phyloP scores from a whole-genome alignment of 192 early-diverging fungal species.

The Glomus cerebriforme region DNA sequence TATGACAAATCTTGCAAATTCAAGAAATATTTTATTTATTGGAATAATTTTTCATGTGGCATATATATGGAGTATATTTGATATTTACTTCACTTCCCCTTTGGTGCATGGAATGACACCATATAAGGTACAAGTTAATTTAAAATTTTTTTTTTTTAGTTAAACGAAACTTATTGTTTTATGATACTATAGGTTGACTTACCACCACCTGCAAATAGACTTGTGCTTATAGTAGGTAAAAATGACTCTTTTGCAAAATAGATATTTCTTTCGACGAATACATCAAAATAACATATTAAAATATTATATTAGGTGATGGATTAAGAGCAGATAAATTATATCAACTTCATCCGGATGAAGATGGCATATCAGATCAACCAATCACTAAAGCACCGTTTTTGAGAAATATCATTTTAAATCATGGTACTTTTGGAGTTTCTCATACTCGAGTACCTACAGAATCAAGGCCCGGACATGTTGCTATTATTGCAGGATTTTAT shows the following conservation, averaged over 20 bases:
- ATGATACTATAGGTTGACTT: conserved; percentile 50
- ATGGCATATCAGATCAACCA: conserved; percentile 36
- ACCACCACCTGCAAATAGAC: conserved; percentile 78
- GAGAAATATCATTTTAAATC: conserved; percentile 56
- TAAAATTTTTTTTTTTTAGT: no score
- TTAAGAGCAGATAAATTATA: conserved; percentile 91
- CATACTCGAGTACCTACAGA: conserved; percentile 96
- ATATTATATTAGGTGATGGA: conserved; percentile 72
- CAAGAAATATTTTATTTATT: conserved; percentile 65
- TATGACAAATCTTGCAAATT: not conserved
- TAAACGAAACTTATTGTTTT: no score
- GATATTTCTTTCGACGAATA: not conserved
- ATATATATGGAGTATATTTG: conserved; percentile 92
- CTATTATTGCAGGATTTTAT: conserved; percentile 96
- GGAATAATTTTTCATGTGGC: conserved; percentile 91
- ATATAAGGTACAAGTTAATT: conserved; percentile 41
- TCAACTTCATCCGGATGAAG: conserved; percentile 64
- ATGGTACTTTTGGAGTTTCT: conserved; percentile 80
- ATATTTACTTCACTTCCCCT: conserved; percentile 99
- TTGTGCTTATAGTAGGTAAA: conserved; percentile 85
- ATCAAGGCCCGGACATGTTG: conserved; percentile 95
- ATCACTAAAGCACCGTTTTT: conserved; percentile 61
- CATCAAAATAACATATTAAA: not conserved
- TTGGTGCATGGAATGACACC: conserved; percentile 96
- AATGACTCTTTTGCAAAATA: not conserved